Base-by-base conservation (phyloP, 768 basidiomycete species). In the Cystobasidium onofrii region DNA sequence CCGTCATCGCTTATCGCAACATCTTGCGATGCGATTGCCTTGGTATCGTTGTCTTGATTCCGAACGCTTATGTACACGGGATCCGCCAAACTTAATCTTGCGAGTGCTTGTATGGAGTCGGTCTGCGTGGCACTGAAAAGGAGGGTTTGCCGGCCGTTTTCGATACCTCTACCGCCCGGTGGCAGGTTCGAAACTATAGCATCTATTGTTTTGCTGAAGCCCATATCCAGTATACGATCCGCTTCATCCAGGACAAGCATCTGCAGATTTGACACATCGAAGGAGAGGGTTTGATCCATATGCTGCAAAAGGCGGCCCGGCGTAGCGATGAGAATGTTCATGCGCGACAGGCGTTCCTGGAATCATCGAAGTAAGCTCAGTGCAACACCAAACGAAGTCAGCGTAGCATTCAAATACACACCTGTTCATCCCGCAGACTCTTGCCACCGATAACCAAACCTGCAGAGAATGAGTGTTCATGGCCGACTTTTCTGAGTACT, bases 251-350 rank as follows among this genome's bases (percentile, higher is more conserved):
- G 87, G 2, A 97, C 92, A 23, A 99, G 86, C 36, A 94, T 79
- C 80, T 97, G 93, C n/a, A 99, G 83, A 79, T 92, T 91, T 76
- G 89, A 88, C 31, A 88, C 87, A 73, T 93, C 92, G 76, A 99
- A 96, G 0, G 94, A 94, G 67, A 93, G 86, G 1, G 96, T 98
- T 81, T 97, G 93, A 80, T 98, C 96, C 89, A 99, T 90, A 81
- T 99, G 96, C 78, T 99, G 96, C 55, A 99, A 83, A 52, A 99
- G 83, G 55, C 95, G 86, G 29, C 95, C 95, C 3, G 95, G 95
- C 2, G 95, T 98, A 1, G 95, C 95, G 18, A 99, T 91, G n/a
- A 99, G 86, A 73, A 99, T 96, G 78, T 99, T 99, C 93, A 98
- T 98, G 50, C 91, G 85, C 12, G 88, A 85, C 52, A 99, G 81